Base-by-base conservation (phyloP, 1,139 yeast genomes). In the Hemisphaericaspora xylanilytica region DNA sequence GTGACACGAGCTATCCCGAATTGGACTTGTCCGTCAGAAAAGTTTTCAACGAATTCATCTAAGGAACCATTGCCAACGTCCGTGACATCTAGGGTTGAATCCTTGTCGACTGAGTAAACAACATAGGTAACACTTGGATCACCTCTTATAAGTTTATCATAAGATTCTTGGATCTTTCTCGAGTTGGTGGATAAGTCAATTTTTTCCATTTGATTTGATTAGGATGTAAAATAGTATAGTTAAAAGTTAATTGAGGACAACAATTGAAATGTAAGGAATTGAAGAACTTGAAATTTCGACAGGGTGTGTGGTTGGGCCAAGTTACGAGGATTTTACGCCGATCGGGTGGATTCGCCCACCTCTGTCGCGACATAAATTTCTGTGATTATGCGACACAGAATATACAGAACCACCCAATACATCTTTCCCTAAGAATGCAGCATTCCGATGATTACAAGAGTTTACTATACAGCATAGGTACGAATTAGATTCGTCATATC, bases 21-120 rank as follows among this genome's bases (percentile, higher is more conserved):
- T 67, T 90, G 96, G 40, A 90, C 88, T 45, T 81, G 80, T 2
- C 95, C 88, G 49, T 90, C 97, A 51, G 82, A 84, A 59, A 92
- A 90, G 47, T 85, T 77, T 33, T 78, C 82, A 35, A 87, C 80
- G 57, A 92, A 89, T 41, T 88, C 96, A 33, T 73, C 73, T 53
- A 92, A 79, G 40, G 78, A 81, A 16, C 84, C 86, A 35, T 72
- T 57, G 22, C 88, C 89, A 2, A 78, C 65, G 32, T 69, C 75
- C 4, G 75, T 67, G 18, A 85, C 85, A 25, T 65, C 68, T 49
- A 83, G 76, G 8, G 81, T 75, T 33, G 81, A 74, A 42, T 67
- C 66, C 36, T 73, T 70, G 51, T 75, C 74, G 3, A 86, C 85
- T 1, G 85, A 75, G 54, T 78, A 80, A 26, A 85, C 78, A 22